Conservation (phyloP, 164 flowering plant genomes). For the Euptelea pleiosperma region DNA sequence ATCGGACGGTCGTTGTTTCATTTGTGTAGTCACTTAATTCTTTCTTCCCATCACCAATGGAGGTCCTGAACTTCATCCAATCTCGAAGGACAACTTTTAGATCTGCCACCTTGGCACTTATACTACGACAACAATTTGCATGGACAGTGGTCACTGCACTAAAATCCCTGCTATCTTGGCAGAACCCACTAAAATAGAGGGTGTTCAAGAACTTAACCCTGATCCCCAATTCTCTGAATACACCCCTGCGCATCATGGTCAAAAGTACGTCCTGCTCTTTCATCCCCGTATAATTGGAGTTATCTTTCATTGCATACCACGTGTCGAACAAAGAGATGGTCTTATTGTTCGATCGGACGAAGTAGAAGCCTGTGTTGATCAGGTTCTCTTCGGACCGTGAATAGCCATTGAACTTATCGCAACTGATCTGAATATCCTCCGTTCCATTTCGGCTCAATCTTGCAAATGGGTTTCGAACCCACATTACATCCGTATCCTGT, state of each 20-base stretch:
- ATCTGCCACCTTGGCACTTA: slow-evolving; percentile 45
- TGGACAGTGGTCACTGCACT: slow-evolving; percentile 46
- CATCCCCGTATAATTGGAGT: slow-evolving; percentile 38
- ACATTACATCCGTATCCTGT: slow-evolving; percentile 77
- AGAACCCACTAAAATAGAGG: slow-evolving; percentile 52
- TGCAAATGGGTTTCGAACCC: slow-evolving; percentile 60
- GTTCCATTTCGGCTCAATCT: slow-evolving; percentile 26
- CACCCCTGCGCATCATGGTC: slow-evolving; percentile 25
- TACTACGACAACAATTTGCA: slow-evolving; percentile 55
- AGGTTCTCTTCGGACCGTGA: slow-evolving; percentile 22
- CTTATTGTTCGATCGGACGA: slow-evolving; percentile 48
- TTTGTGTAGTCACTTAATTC: too few species aligned
- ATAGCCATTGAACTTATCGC: slow-evolving; percentile 42
- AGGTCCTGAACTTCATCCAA: slow-evolving; percentile 35
- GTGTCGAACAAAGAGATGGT: slow-evolving; percentile 44
- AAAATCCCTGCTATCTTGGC: slow-evolving; percentile 35
- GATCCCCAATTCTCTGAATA: slow-evolving; percentile 24
- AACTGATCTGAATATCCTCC: slow-evolving; percentile 56
- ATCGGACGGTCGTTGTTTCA: neutral
- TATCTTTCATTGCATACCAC: slow-evolving; percentile 52
- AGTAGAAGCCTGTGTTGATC: slow-evolving; percentile 69
- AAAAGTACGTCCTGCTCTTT: slow-evolving; percentile 75
- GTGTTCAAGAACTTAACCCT: slow-evolving; percentile 36
- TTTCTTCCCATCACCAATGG: too few species aligned
- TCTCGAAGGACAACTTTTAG: slow-evolving; percentile 33